phyloP scores from a whole-genome alignment of 257 asterid genomes.

The Nicotiana tabacum region DNA sequence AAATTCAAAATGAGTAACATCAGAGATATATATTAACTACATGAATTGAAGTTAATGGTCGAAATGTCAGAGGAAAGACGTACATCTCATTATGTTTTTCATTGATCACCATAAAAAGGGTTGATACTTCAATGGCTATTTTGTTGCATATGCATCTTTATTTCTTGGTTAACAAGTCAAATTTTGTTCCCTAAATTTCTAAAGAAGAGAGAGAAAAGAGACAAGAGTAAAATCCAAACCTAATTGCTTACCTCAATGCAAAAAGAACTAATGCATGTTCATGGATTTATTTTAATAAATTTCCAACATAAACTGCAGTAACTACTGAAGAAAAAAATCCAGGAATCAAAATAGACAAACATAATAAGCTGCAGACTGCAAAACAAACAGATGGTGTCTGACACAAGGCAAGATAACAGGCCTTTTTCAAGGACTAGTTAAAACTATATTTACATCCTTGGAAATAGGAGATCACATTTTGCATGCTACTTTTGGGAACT shows the following conservation, averaged over 20 bases:
- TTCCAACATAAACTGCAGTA: background rate
- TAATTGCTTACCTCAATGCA: background rate
- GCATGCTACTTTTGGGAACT: background rate
- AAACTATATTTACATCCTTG: background rate
- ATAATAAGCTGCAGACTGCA: background rate
- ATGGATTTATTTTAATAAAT: background rate
- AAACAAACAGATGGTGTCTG: background rate
- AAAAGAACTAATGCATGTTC: background rate
- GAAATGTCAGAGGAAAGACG: background rate
- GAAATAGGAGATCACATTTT: background rate
- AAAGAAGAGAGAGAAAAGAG: background rate
- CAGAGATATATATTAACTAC: background rate
- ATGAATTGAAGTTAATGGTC: constrained; percentile 3
- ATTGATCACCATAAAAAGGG: background rate
- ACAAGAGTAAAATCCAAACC: background rate
- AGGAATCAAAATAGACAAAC: background rate
- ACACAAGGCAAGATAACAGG: background rate
- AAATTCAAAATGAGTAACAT: background rate
- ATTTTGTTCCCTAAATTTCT: background rate
- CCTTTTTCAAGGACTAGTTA: background rate
- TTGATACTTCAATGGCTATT: background rate
- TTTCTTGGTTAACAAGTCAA: background rate
- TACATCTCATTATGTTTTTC: background rate
- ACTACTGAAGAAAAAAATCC: background rate
- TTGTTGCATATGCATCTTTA: background rate